Evolutionary conservation across 1,284 basidiomycete species (phyloP).

Genomic region (Leccinum holopus): DNA sequence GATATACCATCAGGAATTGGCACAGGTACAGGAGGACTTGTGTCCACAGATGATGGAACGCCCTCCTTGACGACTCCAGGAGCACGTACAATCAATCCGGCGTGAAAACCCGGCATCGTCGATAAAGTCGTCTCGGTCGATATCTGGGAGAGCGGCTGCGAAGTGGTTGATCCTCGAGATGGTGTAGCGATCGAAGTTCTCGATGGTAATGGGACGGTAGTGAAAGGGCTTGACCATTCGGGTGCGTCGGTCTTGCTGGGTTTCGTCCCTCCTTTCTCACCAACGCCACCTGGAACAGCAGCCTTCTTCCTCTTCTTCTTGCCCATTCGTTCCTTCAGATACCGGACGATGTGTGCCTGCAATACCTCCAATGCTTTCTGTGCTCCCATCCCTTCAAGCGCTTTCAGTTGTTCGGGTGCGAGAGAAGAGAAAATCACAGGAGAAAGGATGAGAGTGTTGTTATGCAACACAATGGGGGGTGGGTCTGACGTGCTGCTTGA

Average conservation of each 20-base stretch:
- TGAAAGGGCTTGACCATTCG: conserved; percentile 37
- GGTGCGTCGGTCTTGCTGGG: conserved; percentile 3
- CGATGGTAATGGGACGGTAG: conserved; percentile 38
- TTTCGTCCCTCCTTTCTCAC: conserved; percentile 20
- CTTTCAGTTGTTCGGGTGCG: conserved; percentile 67
- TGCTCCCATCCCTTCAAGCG: conserved; percentile 79
- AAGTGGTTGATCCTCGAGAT: neutral
- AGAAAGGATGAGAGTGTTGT: conserved; percentile 81
- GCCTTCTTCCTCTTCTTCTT: conserved; percentile 36
- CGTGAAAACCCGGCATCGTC: conserved; percentile 17
- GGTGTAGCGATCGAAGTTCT: conserved; percentile 19
- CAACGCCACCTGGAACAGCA: neutral
- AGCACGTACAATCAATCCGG: conserved; percentile 2
- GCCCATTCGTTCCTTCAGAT: conserved; percentile 74
- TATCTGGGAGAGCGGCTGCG: conserved; percentile 1
- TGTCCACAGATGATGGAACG: conserved; percentile 15
- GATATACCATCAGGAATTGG: conserved; percentile 30
- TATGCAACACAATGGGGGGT: conserved; percentile 77
- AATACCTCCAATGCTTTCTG: conserved; percentile 81
- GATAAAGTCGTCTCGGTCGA: neutral
- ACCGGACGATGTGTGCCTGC: conserved; percentile 82
- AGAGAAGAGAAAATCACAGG: conserved; percentile 83
- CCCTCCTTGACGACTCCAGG: conserved; percentile 20
- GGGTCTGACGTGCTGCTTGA: conserved; percentile 49
- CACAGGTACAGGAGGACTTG: conserved; percentile 24